Evolutionary conservation across 768 basidiomycete genomes (phyloP).

Genomic region (Arthromyces matolae): DNA sequence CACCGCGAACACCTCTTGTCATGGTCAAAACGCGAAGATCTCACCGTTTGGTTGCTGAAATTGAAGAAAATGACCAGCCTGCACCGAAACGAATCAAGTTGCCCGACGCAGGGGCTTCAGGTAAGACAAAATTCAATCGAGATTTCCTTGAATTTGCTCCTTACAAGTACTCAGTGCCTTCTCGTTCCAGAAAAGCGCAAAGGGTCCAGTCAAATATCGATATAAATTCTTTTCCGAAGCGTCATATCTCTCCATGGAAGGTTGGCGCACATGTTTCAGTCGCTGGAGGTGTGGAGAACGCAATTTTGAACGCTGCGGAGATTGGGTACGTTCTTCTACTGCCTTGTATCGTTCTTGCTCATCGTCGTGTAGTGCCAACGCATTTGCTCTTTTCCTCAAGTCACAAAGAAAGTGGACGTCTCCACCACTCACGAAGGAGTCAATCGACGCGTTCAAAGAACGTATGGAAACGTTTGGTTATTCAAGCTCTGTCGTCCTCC

Average conservation of each 20-base stretch:
- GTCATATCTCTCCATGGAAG: conserved; percentile 49
- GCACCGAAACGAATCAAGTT: conserved; percentile 11
- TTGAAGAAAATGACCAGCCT: conserved; percentile 3
- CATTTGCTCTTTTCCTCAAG: conserved; percentile 83
- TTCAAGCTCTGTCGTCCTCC: conserved; percentile 57
- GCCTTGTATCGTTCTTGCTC: background rate
- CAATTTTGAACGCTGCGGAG: conserved; percentile 63
- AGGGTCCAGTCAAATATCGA: conserved; percentile 13
- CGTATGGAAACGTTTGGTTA: conserved; percentile 63
- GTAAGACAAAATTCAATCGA: too few relatives aligned
- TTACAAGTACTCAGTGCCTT: background rate
- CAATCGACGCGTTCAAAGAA: conserved; percentile 54
- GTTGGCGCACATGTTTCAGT: conserved; percentile 84
- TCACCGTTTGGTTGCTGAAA: background rate
- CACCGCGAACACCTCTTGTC: background rate
- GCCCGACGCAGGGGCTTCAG: background rate
- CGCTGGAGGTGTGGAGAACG: conserved; percentile 75
- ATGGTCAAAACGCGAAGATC: conserved; percentile 14
- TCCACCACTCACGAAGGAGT: conserved; percentile 49
- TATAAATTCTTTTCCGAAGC: conserved; percentile 23
- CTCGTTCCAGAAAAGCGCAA: conserved; percentile 9
- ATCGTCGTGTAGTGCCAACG: conserved; percentile 54
- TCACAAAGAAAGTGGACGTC: conserved; percentile 81
- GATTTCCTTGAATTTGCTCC: background rate
- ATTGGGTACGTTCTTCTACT: conserved; percentile 51